Conservation (phyloP, 306 rosid genomes). For the Heteromeles arbutifolia region DNA sequence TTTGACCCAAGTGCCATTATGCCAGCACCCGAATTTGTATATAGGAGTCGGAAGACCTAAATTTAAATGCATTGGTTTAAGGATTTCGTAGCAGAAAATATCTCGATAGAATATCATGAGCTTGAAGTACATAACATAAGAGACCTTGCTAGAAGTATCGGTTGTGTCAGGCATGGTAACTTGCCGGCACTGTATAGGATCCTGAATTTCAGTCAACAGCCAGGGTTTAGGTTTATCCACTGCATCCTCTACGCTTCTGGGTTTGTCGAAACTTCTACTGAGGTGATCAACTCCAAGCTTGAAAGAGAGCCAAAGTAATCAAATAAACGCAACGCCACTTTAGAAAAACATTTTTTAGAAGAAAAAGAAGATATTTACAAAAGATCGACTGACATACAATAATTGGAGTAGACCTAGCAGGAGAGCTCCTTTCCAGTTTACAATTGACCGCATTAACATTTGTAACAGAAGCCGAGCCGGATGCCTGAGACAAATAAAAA, state of each 20-base stretch:
- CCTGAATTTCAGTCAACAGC: slow-evolving; percentile 79
- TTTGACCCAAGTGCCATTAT: slow-evolving; percentile 85
- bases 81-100: slow-evolving; percentile 13
- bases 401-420: slow-evolving; percentile 63
- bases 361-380: neutral
- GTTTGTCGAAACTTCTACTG: slow-evolving; percentile 54
- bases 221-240: slow-evolving; percentile 60
- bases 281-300: slow-evolving; percentile 63
- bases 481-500: slow-evolving; percentile 30
- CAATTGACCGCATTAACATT: slow-evolving; percentile 57
- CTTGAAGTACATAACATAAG: slow-evolving; percentile 17
- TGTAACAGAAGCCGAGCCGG: slow-evolving; percentile 50
- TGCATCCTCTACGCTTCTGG: slow-evolving; percentile 50
- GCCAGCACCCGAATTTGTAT: slow-evolving; percentile 70
- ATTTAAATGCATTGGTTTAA: slow-evolving; percentile 2
- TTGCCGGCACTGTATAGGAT: slow-evolving; percentile 61
- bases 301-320: slow-evolving; percentile 23
- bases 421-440: slow-evolving; percentile 76
- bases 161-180: slow-evolving; percentile 72
- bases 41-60: slow-evolving; percentile 74
- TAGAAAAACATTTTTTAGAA: neutral
- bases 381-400: slow-evolving; percentile 40
- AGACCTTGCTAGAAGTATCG: slow-evolving; percentile 72
- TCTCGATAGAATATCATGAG: slow-evolving; percentile 7
- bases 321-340: slow-evolving; percentile 16